phyloP scores from a whole-genome alignment of 2,329 filamentous ascomycete genomes.

The Cladosporium phlei region DNA sequence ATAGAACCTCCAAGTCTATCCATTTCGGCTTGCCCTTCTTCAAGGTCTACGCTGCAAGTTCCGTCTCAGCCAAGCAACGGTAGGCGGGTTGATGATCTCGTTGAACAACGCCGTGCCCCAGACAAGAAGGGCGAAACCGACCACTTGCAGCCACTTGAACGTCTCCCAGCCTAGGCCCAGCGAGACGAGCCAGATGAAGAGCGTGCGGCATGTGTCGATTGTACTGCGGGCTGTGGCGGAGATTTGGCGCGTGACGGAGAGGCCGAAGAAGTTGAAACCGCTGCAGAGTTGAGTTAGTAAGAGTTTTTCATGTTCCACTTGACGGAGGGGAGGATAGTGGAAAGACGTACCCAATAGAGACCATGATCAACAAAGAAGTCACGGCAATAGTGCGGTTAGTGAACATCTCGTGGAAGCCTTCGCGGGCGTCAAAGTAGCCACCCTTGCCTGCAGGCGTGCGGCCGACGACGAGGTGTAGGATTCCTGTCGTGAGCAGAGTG shows the following conservation, averaged over 20 bases:
- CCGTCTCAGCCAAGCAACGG: slow-evolving; percentile 25
- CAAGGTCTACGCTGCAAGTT: slow-evolving; percentile 10
- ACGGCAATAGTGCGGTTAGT: slow-evolving; percentile 65
- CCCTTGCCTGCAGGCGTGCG: slow-evolving; percentile 66
- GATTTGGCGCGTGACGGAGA: slow-evolving; percentile 84
- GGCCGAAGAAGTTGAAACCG: slow-evolving; percentile 97
- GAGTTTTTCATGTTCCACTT: neutral
- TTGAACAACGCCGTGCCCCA: slow-evolving; percentile 98
- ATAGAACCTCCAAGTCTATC: no score
- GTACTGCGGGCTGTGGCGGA: slow-evolving; percentile 91
- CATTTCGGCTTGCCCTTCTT: no score
- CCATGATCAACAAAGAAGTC: slow-evolving; percentile 87
- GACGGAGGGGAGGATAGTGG: neutral
- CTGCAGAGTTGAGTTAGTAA: slow-evolving; percentile 41
- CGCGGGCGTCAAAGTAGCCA: slow-evolving; percentile 85
- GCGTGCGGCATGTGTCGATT: slow-evolving; percentile 93
- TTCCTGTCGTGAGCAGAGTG: slow-evolving; percentile 71
- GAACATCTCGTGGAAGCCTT: slow-evolving; percentile 78
- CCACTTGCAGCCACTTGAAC: slow-evolving; percentile 94
- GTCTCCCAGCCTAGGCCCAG: slow-evolving; percentile 91
- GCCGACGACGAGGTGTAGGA: slow-evolving; percentile 74
- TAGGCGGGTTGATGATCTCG: slow-evolving; percentile 78
- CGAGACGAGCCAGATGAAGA: slow-evolving; percentile 97
- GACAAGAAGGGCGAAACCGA: slow-evolving; percentile 81
- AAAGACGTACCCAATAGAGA: slow-evolving; percentile 79